Base-by-base conservation (phyloP, 2,329 filamentous ascomycete genomes). In the Cephalotrichum gorgonifer region DNA sequence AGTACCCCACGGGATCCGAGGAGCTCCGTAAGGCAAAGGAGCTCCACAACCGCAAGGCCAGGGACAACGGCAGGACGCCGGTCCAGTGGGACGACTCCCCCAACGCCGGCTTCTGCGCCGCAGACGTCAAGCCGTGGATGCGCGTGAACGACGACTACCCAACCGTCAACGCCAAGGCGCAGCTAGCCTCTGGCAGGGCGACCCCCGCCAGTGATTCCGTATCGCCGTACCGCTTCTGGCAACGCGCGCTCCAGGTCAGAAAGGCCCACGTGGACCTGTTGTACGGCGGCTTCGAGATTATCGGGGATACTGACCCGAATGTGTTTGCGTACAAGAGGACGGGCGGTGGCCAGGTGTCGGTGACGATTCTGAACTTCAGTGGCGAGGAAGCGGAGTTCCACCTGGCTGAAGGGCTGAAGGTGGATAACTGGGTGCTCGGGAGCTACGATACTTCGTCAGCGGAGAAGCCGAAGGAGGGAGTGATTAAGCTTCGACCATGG, bases 1-100 rank as follows among this genome's bases (percentile, higher is more conserved):
- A 67, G 51, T 61, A 62, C 5, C 58, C 64, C 20, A 64, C 61
- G 47, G 60, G 66, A 46, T 64, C 64, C 28, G 61, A 68, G 30
- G 57, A 62, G 8, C 58, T 62, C 20, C 62, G 62, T 56, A 69
- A 53, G 52, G 53, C 54, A 7, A 69, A 76, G n/a, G 70, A 81
- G 57, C 74, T 77, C 35, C 22, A 42, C 23, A 35, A 35, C 52
- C 68, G 72, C 54, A 79, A 80, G 59, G 79, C 75, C 6, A 65
- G 85, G 22, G 85, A 89, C 62, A 85, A 89, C 61, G 79, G 78
- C 7, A 73, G 85, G 43, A 80, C 81, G 1, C 85, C 85, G 0
- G 81, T 89, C 63, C 83, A 87, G 58, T 89, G 85, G 85, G 72
- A 79, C 53, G 58, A 63, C n/a, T 67, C 64, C 1, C 58, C 65